A percentile compares a stretch with the other conserved stretches of the same genome.
Evolutionary conservation across 1,139 yeast genomes (phyloP).

Genomic region (Torulaspora pretoriensis): DNA sequence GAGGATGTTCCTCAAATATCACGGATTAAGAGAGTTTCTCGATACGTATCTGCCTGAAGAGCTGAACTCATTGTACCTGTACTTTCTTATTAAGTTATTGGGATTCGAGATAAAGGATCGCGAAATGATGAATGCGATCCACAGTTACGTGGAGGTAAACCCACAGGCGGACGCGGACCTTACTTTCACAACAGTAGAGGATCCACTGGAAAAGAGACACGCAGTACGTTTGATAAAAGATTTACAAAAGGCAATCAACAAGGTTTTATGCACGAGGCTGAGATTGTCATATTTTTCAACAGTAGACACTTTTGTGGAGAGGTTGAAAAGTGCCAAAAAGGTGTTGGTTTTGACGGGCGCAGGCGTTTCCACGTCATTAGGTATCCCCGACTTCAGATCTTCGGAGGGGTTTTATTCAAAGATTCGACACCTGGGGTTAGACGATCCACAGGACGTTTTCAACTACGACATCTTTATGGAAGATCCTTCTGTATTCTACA

Average conservation of each 20-base stretch:
- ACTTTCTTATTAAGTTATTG: slow-evolving; percentile 45
- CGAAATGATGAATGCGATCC: slow-evolving; percentile 40
- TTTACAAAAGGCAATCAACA: slow-evolving; percentile 57
- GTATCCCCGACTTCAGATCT: slow-evolving; percentile 94
- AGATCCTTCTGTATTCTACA: slow-evolving; percentile 80
- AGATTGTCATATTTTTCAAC: slow-evolving; percentile 51
- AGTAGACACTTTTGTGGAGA: slow-evolving; percentile 55
- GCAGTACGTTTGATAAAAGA: slow-evolving; percentile 48
- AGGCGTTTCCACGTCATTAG: slow-evolving; percentile 88
- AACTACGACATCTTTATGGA: slow-evolving; percentile 66
- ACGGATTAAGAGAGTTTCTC: slow-evolving; percentile 58
- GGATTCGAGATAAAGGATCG: slow-evolving; percentile 51
- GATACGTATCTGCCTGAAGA: slow-evolving; percentile 57
- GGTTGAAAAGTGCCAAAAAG: slow-evolving; percentile 52
- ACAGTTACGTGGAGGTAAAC: slow-evolving; percentile 33
- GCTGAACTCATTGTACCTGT: slow-evolving; percentile 52
- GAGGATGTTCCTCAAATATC: slow-evolving; percentile 53
- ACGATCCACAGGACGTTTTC: slow-evolving; percentile 94
- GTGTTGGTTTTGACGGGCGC: slow-evolving; percentile 90
- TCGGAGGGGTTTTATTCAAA: slow-evolving; percentile 80
- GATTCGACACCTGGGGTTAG: slow-evolving; percentile 64
- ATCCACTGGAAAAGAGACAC: slow-evolving; percentile 42
- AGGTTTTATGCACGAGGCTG: slow-evolving; percentile 52
- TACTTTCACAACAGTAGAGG: slow-evolving; percentile 30
- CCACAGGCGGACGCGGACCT: slow-evolving; percentile 11